These are phyloP conservation scores for Magnusiomyces magnusii DNA, from an alignment of 1,139 yeast species.

Conservation along the genomic window DNA sequence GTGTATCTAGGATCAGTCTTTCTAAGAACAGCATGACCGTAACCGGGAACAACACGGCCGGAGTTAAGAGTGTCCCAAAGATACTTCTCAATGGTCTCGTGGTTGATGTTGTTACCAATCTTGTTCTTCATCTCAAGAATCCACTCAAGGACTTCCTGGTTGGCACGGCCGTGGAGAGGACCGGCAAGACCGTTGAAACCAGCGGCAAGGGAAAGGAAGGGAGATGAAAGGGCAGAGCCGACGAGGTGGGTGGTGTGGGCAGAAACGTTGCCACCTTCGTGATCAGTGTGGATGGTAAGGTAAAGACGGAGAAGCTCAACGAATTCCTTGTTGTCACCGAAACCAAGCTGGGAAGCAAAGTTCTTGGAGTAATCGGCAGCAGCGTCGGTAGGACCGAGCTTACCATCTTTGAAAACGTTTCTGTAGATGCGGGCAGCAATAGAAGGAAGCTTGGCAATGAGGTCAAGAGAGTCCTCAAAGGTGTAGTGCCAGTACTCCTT, in stretches of 20 bases:
- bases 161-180: constrained; percentile 97
- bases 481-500: constrained; percentile 62
- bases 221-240: constrained; percentile 93
- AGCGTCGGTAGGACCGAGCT: constrained; percentile 59
- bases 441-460: constrained; percentile 58
- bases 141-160: constrained; percentile 98
- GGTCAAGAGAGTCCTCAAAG: constrained; percentile 56
- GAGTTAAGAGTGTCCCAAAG: constrained; percentile 89
- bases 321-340: constrained; percentile 70
- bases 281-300: constrained; percentile 95
- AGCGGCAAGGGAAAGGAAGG: constrained; percentile 88
- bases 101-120: constrained; percentile 66
- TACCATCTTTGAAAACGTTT: constrained; percentile 70
- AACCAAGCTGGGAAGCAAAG: constrained; percentile 81
- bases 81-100: constrained; percentile 80
- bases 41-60: constrained; percentile 97
- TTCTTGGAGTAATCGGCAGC: constrained; percentile 89
- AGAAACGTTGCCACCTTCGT: constrained; percentile 98
- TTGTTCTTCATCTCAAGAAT: constrained; percentile 75
- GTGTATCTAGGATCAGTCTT: constrained; percentile 98
- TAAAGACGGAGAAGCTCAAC: constrained; percentile 90
- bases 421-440: constrained; percentile 62
- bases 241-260: constrained; percentile 98
- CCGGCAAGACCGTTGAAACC: constrained; percentile 98
- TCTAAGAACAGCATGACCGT: constrained; percentile 96